Conservation (phyloP, 495 filamentous ascomycete species). For the Cladorrhinum samala region DNA sequence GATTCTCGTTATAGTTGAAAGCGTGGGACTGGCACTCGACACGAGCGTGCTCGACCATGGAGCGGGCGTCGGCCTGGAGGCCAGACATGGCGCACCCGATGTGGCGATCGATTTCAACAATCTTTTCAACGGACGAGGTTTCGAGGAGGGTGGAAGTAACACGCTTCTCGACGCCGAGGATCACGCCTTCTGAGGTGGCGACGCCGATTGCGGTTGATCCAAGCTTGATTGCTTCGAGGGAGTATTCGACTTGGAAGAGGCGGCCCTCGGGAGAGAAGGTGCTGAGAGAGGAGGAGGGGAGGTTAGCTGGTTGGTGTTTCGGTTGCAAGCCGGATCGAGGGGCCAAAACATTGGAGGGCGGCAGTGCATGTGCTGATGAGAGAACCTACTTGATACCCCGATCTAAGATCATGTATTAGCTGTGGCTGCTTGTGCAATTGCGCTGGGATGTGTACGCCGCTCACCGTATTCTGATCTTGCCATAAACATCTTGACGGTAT, state of each 20-base stretch:
- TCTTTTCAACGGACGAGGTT: conserved; percentile 96
- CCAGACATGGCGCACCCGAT: conserved; percentile 98
- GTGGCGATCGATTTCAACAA: conserved; percentile 97
- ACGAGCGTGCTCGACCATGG: conserved; percentile 95
- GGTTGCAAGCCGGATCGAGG: conserved; percentile 1
- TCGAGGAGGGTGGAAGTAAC: conserved; percentile 96
- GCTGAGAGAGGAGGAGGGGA: conserved; percentile 41
- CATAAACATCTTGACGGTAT: conserved; percentile 85
- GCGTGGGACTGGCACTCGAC: conserved; percentile 94
- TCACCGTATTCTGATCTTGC: conserved; percentile 98
- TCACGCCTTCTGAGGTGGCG: conserved; percentile 85
- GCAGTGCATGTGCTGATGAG: conserved; percentile 7
- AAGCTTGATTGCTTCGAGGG: conserved; percentile 98
- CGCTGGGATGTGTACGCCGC: conserved; percentile 10
- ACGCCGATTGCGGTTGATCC: conserved; percentile 97
- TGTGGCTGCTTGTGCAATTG: conserved; percentile 22
- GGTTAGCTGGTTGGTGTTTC: conserved; percentile 2
- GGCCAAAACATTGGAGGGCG: neutral
- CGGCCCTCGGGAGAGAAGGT: conserved; percentile 99
- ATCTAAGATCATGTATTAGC: conserved; percentile 53
- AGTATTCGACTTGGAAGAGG: conserved; percentile 99
- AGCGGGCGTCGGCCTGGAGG: conserved; percentile 90
- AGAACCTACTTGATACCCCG: conserved; percentile 91
- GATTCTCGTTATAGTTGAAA: conserved; percentile 92
- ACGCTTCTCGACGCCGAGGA: conserved; percentile 97